These are phyloP conservation scores for Wickerhamiella shivajii DNA, from an alignment of 805 yeast genomes.

Conservation along the genomic window DNA sequence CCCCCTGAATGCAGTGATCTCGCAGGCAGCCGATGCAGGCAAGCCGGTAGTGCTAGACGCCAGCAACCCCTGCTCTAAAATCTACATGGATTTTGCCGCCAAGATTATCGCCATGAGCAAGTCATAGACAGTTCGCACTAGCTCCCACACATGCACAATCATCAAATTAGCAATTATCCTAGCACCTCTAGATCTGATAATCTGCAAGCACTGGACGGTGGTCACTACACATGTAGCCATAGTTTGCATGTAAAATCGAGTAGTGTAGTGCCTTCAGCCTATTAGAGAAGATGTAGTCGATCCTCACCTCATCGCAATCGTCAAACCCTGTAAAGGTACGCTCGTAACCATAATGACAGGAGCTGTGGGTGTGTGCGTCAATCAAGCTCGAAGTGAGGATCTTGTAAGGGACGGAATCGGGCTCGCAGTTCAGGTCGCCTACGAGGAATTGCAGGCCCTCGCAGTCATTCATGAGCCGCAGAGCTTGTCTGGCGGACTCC, in stretches of 20 bases:
- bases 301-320: constrained; percentile 18
- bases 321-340: constrained; percentile 39
- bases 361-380: constrained; percentile 28
- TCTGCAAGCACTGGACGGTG: constrained; percentile 13
- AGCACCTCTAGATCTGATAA: too few species aligned
- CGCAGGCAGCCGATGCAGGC: constrained; percentile 48
- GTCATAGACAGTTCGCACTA: too few species aligned
- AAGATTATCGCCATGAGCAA: constrained; percentile 3
- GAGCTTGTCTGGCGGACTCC: constrained; percentile 32
- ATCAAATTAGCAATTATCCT: background rate
- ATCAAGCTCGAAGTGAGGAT: constrained; percentile 26
- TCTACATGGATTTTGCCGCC: constrained; percentile 11
- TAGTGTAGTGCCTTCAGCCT: constrained; percentile 7
- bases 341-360: constrained; percentile 29
- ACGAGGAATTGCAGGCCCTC: constrained; percentile 32
- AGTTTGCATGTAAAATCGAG: constrained; percentile 12
- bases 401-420: constrained; percentile 29
- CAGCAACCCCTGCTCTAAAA: constrained; percentile 3
- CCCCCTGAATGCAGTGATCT: constrained; percentile 50
- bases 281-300: constrained; percentile 36
- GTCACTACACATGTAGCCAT: constrained; percentile 10
- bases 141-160: background rate
- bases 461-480: constrained; percentile 20
- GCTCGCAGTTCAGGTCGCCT: constrained; percentile 45
- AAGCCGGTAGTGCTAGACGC: constrained; percentile 31